phyloP scores from a whole-genome alignment of 805 yeast species.

The Candida nanaspora region DNA sequence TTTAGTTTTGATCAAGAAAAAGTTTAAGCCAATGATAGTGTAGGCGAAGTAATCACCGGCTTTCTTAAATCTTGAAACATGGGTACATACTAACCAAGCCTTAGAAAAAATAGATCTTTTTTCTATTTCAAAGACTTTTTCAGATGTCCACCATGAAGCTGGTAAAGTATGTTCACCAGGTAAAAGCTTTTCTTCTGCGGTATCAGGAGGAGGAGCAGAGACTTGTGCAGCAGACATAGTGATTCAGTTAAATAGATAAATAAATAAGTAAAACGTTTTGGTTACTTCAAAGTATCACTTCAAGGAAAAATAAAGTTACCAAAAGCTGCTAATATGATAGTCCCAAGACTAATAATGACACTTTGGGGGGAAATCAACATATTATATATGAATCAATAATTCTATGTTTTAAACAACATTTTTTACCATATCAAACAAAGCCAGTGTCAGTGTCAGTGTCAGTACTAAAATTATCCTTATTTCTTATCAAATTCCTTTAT shows the following conservation, averaged over 20 bases:
- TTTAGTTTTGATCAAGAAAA: slow-evolving; percentile 48
- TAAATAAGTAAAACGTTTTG: too few species aligned
- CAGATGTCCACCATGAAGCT: slow-evolving; percentile 61
- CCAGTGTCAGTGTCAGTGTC: too few species aligned
- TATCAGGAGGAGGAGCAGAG: slow-evolving; percentile 22
- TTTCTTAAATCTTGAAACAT: slow-evolving; percentile 43
- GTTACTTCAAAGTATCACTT: too few species aligned
- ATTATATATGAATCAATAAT: too few species aligned
- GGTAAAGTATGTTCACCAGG: slow-evolving; percentile 50
- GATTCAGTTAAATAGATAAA: background rate
- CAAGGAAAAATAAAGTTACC: too few species aligned
- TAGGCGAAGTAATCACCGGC: slow-evolving; percentile 52
- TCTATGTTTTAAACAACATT: too few species aligned
- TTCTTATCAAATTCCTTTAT: background rate
- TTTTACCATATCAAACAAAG: too few species aligned
- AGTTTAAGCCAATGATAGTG: slow-evolving; percentile 45
- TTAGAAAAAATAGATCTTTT: slow-evolving; percentile 50
- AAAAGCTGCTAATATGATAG: too few species aligned
- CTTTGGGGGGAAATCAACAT: too few species aligned
- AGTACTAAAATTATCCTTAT: background rate
- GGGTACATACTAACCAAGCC: slow-evolving; percentile 50
- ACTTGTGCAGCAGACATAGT: slow-evolving; percentile 20
- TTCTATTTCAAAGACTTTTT: slow-evolving; percentile 50
- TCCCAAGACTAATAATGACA: too few species aligned
- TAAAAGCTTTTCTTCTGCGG: slow-evolving; percentile 21